Base-by-base conservation (phyloP, 352 stramenopile genomes). In the Peronosclerospora sorghi region DNA sequence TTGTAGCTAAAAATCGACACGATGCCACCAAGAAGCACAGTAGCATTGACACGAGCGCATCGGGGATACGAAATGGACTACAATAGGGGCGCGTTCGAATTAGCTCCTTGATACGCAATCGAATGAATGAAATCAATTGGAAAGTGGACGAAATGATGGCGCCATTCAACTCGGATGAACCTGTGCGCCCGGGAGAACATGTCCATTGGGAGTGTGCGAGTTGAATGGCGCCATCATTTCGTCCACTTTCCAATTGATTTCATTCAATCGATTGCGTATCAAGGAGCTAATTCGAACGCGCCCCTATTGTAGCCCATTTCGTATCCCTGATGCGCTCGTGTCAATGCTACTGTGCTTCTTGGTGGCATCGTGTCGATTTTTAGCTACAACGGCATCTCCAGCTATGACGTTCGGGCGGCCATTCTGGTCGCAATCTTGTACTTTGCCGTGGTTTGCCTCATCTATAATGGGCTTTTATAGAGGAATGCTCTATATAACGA, bases 1-100 rank as follows among this genome's bases (percentile, higher is more conserved):
- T 65, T 79, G 49, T 85, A 80, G 50, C 83, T 75, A n/a, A n/a
- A n/a, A 41, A 85, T 85, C 23, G 73, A 76, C 19, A 77, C 60
- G 37, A 85, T 61, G 5, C 55, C 56, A 4, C 61, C 54, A 2
- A 59, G 54, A 36, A n/a, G n/a, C 71, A 82, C 1, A 85, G 26
- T 10, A 40, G 35, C 14, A 85, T n/a, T n/a, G n/a, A n/a, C n/a
- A n/a, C n/a, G n/a, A n/a, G n/a, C n/a, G n/a, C n/a, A n/a, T n/a
- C n/a, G 0, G 62, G 24, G 5, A 85, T 44, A 23, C 72, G 69
- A 43, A 85, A 85, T 8, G 66, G 66, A 24, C 59, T 75, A 13
- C 55, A 49, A 41, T 81, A 85, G 15, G 72, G 72, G 0, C 72
- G 72, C 8, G 45, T 20, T 12, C 71, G 65, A 5, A 68, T 47